Percentiles rank a stretch among this genome's conserved stretches.
phyloP scores from a whole-genome alignment of 805 yeast genomes.

The Lipomyces mesembrius region DNA sequence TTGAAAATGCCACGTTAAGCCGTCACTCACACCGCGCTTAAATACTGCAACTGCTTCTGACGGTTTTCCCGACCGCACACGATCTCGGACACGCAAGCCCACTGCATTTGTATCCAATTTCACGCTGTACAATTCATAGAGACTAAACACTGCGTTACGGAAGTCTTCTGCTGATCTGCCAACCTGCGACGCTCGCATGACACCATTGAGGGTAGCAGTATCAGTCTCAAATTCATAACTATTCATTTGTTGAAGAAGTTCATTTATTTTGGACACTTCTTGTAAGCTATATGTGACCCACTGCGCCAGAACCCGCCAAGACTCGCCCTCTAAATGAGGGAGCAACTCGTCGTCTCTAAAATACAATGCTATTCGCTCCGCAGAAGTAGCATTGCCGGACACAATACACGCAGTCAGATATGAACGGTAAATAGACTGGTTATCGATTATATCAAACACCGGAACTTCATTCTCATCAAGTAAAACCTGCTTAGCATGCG shows the following conservation, averaged over 20 bases:
- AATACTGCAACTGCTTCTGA: constrained; percentile 30
- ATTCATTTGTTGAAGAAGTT: constrained; percentile 34
- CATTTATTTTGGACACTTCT: constrained; percentile 27
- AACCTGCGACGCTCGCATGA: constrained; percentile 30
- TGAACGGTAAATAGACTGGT: constrained; percentile 29
- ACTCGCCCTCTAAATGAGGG: constrained; percentile 41
- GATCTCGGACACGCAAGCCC: constrained; percentile 36
- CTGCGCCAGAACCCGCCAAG: constrained; percentile 48
- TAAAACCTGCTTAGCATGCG: constrained; percentile 13
- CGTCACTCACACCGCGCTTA: constrained; percentile 30
- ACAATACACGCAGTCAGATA: constrained; percentile 32
- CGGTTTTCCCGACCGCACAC: constrained; percentile 26
- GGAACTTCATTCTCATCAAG: constrained; percentile 19
- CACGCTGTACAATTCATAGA: constrained; percentile 12
- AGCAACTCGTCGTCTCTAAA: constrained; percentile 23
- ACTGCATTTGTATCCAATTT: constrained; percentile 23
- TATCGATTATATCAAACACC: constrained; percentile 20
- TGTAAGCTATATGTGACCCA: constrained; percentile 43
- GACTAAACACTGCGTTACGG: constrained; percentile 20
- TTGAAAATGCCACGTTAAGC: constrained; percentile 37
- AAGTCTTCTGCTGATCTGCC: constrained; percentile 7
- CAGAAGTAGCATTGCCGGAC: constrained; percentile 9
- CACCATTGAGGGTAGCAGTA: constrained; percentile 31
- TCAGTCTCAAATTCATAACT: constrained; percentile 38
- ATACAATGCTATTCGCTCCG: constrained; percentile 4